These are phyloP conservation scores for Nemania bipapillata DNA, from an alignment of 2,329 filamentous ascomycete species.

Conservation along the genomic window DNA sequence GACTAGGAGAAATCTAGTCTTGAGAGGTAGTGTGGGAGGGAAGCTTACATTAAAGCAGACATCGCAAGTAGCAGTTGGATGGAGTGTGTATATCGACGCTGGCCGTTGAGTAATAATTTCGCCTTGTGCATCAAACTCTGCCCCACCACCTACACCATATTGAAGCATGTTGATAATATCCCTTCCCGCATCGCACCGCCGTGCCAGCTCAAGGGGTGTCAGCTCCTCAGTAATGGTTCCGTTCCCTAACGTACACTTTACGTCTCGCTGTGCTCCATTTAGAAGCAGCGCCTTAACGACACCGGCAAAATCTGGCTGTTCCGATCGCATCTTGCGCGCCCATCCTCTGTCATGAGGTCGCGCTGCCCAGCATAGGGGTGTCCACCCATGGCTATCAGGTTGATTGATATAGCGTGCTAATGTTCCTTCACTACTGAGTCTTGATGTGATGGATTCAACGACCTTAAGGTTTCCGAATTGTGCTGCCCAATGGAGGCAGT, in stretches of 20 bases:
- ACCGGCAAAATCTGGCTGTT: not conserved
- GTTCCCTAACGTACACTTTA: constrained; percentile 2
- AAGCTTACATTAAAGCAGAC: not conserved
- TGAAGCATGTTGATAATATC: constrained; percentile 1
- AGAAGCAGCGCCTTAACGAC: not conserved
- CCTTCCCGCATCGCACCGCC: constrained; percentile 1
- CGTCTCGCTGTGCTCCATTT: not conserved
- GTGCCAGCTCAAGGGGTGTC: constrained; percentile 3
- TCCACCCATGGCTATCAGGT: constrained; percentile 14
- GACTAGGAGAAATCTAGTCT: not conserved
- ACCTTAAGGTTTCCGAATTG: constrained; percentile 3
- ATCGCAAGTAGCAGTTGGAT: not conserved
- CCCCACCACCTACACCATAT: not conserved
- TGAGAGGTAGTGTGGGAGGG: not conserved
- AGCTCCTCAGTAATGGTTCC: not conserved
- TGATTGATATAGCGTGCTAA: not conserved
- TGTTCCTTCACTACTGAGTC: not conserved
- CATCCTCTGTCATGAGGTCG: not conserved
- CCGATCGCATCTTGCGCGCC: not conserved
- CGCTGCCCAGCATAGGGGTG: constrained; percentile 14
- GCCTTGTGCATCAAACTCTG: not conserved
- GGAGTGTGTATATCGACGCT: not conserved
- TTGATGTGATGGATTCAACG: not conserved
- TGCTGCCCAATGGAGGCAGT: constrained; percentile 11
- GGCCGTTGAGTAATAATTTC: too few species aligned